Percentiles rank a stretch among this genome's conserved stretches.
These are phyloP conservation scores for Zelonia costaricensis DNA, from an alignment of 208 protist genomes.

Conservation along the genomic window DNA sequence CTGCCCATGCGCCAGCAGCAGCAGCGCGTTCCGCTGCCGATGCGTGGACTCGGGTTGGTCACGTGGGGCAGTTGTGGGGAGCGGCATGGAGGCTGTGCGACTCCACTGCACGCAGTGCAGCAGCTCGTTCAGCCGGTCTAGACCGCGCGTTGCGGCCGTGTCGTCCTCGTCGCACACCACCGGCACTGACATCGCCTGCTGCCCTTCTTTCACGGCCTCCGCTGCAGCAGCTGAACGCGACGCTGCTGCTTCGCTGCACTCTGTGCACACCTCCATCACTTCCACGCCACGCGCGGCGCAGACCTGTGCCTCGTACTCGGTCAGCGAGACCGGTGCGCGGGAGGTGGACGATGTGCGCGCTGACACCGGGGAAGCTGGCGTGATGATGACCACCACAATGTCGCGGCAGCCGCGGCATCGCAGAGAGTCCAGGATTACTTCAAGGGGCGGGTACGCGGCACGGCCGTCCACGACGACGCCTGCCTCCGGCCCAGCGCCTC, in stretches of 20 bases:
- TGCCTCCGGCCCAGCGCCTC: neutral
- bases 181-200: constrained; percentile 3
- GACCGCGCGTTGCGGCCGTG: constrained; percentile 26
- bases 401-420: constrained; percentile 1
- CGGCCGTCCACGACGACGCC: neutral
- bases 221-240: neutral
- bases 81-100: constrained; percentile 2
- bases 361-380: neutral
- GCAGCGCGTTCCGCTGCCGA: constrained; percentile 9
- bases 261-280: constrained; percentile 18
- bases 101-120: constrained; percentile 51
- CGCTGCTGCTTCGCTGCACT: neutral
- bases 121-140: constrained; percentile 52
- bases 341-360: neutral
- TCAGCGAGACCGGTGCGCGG: constrained; percentile 22
- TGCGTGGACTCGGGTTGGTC: neutral
- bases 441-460: constrained; percentile 26
- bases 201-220: constrained; percentile 1
- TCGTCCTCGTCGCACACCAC: constrained; percentile 21
- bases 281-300: constrained; percentile 44
- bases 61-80: neutral
- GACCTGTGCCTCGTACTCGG: constrained; percentile 27
- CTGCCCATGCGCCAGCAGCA: constrained; percentile 25
- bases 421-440: constrained; percentile 34
- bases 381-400: constrained; percentile 22